Evolutionary conservation across 306 rosid species (phyloP).

Genomic region (Vachellia pachyceras): DNA sequence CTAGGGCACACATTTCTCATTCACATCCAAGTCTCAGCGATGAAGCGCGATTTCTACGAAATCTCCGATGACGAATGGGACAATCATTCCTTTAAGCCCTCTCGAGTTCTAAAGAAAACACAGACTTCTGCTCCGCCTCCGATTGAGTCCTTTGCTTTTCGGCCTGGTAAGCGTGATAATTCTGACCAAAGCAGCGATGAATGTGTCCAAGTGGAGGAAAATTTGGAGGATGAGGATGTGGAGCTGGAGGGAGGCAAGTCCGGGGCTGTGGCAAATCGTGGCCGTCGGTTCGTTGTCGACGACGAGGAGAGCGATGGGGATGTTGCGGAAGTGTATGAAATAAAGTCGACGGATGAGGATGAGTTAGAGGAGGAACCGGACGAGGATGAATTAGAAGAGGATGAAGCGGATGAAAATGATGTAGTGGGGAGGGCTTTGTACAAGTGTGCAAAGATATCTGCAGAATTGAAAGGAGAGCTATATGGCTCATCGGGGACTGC

Average conservation of each 20-base stretch:
- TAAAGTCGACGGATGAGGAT: constrained; percentile 58
- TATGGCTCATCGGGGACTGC: constrained; percentile 69
- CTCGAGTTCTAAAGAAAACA: constrained; percentile 62
- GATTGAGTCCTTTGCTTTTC: constrained; percentile 76
- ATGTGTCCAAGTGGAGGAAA: constrained; percentile 50
- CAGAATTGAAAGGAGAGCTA: constrained; percentile 79
- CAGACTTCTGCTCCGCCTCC: constrained; percentile 62
- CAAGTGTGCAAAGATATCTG: constrained; percentile 80
- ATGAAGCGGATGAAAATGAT: constrained; percentile 49
- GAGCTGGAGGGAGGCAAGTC: constrained; percentile 41
- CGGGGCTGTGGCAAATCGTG: constrained; percentile 44
- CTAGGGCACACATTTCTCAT: constrained; percentile 29
- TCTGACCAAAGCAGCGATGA: constrained; percentile 40
- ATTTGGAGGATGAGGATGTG: constrained; percentile 70
- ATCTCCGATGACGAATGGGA: constrained; percentile 98
- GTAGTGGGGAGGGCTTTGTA: constrained; percentile 90
- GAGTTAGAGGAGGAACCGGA: constrained; percentile 37
- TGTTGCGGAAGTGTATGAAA: constrained; percentile 49
- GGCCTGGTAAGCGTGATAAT: constrained; percentile 23
- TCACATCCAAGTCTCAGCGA: not conserved
- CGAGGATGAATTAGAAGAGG: constrained; percentile 39
- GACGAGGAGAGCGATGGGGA: constrained; percentile 67
- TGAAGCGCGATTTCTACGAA: constrained; percentile 89
- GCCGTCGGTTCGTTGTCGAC: constrained; percentile 75
- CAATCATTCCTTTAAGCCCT: constrained; percentile 83